These are phyloP conservation scores for Penicillium sp. DNA, from an alignment of 2,329 filamentous ascomycete species.

Conservation along the genomic window DNA sequence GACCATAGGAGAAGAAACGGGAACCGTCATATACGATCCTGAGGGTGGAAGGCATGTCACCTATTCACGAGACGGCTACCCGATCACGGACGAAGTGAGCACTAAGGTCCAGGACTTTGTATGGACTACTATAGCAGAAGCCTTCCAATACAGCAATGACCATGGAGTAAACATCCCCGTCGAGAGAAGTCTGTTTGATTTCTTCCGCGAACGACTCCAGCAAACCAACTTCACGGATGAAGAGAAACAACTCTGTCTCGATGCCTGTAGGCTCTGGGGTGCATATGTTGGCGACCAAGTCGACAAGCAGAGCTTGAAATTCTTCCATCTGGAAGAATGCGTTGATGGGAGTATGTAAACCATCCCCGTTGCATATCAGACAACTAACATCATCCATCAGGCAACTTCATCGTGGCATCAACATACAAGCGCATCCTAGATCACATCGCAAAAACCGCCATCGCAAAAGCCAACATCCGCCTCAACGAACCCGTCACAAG, in stretches of 20 bases:
- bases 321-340: slow-evolving; percentile 65
- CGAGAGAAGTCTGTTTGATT: slow-evolving; percentile 56
- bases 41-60: slow-evolving; percentile 50
- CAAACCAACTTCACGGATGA: slow-evolving; percentile 36
- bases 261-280: slow-evolving; percentile 61
- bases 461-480: slow-evolving; percentile 48
- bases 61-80: slow-evolving; percentile 48
- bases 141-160: slow-evolving; percentile 58
- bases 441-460: slow-evolving; percentile 49
- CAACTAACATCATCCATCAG: slow-evolving; percentile 23
- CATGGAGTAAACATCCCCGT: slow-evolving; percentile 51
- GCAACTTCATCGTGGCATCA: slow-evolving; percentile 61
- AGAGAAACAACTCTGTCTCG: slow-evolving; percentile 50
- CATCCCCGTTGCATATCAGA: background rate
- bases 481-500: slow-evolving; percentile 46
- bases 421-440: slow-evolving; percentile 59
- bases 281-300: slow-evolving; percentile 61
- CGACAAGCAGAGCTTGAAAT: slow-evolving; percentile 60
- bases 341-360: slow-evolving; percentile 53
- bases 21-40: slow-evolving; percentile 51
- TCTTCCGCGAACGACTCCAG: slow-evolving; percentile 52
- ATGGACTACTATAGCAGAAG: slow-evolving; percentile 59
- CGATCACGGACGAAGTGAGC: slow-evolving; percentile 35
- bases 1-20: slow-evolving; percentile 53
- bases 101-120: slow-evolving; percentile 44